A percentile compares a stretch with the other conserved stretches of the same genome.
Evolutionary conservation across 352 stramenopile species (phyloP).

Genomic region (Pythium monospermum): DNA sequence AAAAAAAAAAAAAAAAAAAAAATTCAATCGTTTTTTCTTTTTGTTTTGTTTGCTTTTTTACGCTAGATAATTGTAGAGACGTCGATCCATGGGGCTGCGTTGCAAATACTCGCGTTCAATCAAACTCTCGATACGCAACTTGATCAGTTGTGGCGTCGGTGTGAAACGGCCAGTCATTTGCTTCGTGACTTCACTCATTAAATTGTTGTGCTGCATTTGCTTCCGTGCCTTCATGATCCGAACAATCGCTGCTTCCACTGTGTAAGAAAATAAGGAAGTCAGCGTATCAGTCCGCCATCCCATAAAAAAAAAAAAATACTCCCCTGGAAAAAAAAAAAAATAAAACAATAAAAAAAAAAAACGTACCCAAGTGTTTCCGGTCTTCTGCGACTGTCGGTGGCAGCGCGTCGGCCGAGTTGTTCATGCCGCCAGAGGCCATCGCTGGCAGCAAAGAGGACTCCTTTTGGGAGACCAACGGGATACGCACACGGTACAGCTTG

Average conservation of each 20-base stretch:
- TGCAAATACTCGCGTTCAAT: conserved; percentile 99
- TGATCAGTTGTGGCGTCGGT: conserved; percentile 94
- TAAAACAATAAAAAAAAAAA: background rate
- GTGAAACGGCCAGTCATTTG: conserved; percentile 91
- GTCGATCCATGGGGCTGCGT: conserved; percentile 88
- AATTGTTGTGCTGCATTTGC: conserved; percentile 87
- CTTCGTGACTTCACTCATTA: conserved; percentile 89
- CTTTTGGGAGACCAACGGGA: conserved; percentile 82
- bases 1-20: background rate
- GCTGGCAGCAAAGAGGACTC: conserved; percentile 56
- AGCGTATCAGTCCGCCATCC: background rate
- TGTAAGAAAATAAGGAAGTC: background rate
- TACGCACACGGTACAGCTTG: conserved; percentile 87
- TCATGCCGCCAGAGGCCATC: conserved; percentile 26
- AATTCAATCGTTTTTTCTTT: too few species aligned
- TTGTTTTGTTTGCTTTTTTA: too few species aligned
- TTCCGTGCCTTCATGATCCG: conserved; percentile 96
- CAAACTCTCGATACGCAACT: conserved; percentile 97
- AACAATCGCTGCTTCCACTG: conserved; percentile 91
- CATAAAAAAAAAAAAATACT: background rate
- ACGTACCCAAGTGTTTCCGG: conserved; percentile 88
- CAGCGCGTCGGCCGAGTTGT: conserved; percentile 63
- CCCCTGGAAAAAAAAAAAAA: background rate
- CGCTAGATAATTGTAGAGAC: conserved; percentile 97
- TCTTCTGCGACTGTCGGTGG: conserved; percentile 94